Evolutionary conservation across 2,329 filamentous ascomycete species (phyloP).

Genomic region (Berkeleyomyces rouxiae): DNA sequence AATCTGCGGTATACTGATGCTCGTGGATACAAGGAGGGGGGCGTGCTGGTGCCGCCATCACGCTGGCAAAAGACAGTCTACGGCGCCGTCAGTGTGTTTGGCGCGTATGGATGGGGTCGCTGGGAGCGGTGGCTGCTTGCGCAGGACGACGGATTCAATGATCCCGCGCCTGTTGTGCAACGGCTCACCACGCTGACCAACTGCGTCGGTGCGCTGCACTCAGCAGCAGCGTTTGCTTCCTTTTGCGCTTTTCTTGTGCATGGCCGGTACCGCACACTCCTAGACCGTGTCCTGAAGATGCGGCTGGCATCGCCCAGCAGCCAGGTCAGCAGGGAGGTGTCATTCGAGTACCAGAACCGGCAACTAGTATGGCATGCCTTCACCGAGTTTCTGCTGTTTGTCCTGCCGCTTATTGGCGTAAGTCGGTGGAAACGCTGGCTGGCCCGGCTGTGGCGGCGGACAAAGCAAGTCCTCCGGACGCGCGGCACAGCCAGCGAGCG

Average conservation of each 20-base stretch:
- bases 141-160: slow-evolving; percentile 58
- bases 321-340: slow-evolving; percentile 79
- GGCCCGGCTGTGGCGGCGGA: slow-evolving; percentile 69
- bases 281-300: slow-evolving; percentile 71
- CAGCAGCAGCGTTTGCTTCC: slow-evolving; percentile 63
- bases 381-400: slow-evolving; percentile 93
- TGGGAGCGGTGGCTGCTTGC: slow-evolving; percentile 78
- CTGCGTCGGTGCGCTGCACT: slow-evolving; percentile 54
- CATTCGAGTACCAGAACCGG: slow-evolving; percentile 92
- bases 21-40: slow-evolving; percentile 34
- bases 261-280: slow-evolving; percentile 75
- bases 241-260: slow-evolving; percentile 86
- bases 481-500: slow-evolving; percentile 16
- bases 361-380: slow-evolving; percentile 99
- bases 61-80: slow-evolving; percentile 71
- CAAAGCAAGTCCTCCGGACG: slow-evolving; percentile 42
- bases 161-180: slow-evolving; percentile 33
- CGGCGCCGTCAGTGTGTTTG: slow-evolving; percentile 70
- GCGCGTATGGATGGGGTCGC: slow-evolving; percentile 77
- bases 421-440: slow-evolving; percentile 84
- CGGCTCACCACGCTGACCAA: slow-evolving; percentile 54
- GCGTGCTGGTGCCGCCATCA: slow-evolving; percentile 53
- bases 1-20: slow-evolving; percentile 84
- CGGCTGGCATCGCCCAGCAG: slow-evolving; percentile 71
- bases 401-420: slow-evolving; percentile 91